These are phyloP conservation scores for Rheum nobile DNA, from an alignment of 148 eudicot species.

Conservation along the genomic window DNA sequence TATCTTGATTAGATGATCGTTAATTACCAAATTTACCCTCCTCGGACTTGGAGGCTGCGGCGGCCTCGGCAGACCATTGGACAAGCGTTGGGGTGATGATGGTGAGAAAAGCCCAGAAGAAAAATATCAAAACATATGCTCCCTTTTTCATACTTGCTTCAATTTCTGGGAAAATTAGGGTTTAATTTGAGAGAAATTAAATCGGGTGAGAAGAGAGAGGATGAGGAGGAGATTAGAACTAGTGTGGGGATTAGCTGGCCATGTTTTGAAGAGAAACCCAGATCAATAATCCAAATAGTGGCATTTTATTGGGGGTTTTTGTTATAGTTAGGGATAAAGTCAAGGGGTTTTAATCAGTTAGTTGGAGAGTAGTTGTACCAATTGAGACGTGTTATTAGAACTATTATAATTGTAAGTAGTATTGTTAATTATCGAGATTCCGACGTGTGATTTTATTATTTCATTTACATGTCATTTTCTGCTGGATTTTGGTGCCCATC, in stretches of 20 bases:
- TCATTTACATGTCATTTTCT: slow-evolving; percentile 3
- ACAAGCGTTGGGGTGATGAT: slow-evolving; percentile 5
- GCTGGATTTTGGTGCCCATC: not conserved
- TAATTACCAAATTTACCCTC: not conserved
- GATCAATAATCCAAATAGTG: not conserved
- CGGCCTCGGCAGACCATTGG: slow-evolving; percentile 8
- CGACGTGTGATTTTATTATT: not conserved
- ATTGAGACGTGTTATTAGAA: slow-evolving; percentile 2
- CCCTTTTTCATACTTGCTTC: not conserved
- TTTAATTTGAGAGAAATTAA: slow-evolving; percentile 3
- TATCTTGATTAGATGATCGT: no score
- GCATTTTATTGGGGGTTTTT: not conserved
- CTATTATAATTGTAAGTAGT: not conserved
- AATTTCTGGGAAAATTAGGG: not conserved
- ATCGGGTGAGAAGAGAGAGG: slow-evolving; percentile 7
- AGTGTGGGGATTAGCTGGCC: slow-evolving; percentile 18
- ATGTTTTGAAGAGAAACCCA: slow-evolving; percentile 4
- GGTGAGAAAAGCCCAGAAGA: slow-evolving; percentile 9
- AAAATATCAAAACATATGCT: slow-evolving; percentile 7
- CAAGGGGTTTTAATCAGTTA: slow-evolving; percentile 4
- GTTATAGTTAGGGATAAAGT: slow-evolving; percentile 2
- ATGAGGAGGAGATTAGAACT: not conserved
- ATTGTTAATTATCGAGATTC: not conserved
- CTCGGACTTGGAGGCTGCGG: not conserved
- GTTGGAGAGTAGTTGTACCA: slow-evolving; percentile 24